Conservation (phyloP, 768 basidiomycete species). For the Suillus decipiens region DNA sequence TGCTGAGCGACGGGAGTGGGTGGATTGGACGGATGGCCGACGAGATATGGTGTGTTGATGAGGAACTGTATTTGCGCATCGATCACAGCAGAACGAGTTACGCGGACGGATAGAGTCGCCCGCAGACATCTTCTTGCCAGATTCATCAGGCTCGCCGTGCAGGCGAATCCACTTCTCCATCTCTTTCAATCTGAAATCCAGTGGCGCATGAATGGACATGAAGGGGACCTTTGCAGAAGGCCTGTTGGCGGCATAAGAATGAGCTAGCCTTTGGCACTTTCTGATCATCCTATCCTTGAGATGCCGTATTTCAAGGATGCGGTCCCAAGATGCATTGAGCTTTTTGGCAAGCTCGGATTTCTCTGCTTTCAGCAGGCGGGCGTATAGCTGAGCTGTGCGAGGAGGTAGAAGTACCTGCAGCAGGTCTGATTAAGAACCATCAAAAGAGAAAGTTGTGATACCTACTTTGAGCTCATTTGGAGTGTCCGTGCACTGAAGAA, state of each 20-base stretch:
- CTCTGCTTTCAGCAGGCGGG: constrained; percentile 65
- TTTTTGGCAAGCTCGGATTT: constrained; percentile 60
- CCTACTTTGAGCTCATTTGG: constrained; percentile 71
- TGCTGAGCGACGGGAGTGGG: constrained; percentile 24
- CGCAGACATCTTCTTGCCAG: constrained; percentile 22
- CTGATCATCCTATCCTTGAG: constrained; percentile 83
- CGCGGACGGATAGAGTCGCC: constrained; percentile 27
- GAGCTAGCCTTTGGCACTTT: constrained; percentile 69
- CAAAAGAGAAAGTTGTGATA: constrained; percentile 3
- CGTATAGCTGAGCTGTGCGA: constrained; percentile 63
- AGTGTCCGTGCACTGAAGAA: constrained; percentile 76
- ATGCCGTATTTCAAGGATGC: constrained; percentile 71
- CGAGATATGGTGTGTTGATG: constrained; percentile 33
- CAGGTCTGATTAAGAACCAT: constrained; percentile 9
- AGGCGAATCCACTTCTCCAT: constrained; percentile 77
- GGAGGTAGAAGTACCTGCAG: constrained; percentile 68
- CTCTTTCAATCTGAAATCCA: constrained; percentile 74
- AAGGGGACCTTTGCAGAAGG: constrained; percentile 49
- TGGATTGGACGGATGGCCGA: constrained; percentile 28
- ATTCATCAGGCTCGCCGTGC: constrained; percentile 36
- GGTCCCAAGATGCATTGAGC: constrained; percentile 60
- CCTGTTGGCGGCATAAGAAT: constrained; percentile 40
- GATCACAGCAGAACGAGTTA: constrained; percentile 35
- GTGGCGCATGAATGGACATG: constrained; percentile 66
- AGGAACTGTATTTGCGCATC: constrained; percentile 35